Percentiles rank a stretch among this genome's conserved stretches.
Evolutionary conservation across 371 early-diverging fungal genomes (phyloP).

Genomic region (Syncephalastrum racemosum): DNA sequence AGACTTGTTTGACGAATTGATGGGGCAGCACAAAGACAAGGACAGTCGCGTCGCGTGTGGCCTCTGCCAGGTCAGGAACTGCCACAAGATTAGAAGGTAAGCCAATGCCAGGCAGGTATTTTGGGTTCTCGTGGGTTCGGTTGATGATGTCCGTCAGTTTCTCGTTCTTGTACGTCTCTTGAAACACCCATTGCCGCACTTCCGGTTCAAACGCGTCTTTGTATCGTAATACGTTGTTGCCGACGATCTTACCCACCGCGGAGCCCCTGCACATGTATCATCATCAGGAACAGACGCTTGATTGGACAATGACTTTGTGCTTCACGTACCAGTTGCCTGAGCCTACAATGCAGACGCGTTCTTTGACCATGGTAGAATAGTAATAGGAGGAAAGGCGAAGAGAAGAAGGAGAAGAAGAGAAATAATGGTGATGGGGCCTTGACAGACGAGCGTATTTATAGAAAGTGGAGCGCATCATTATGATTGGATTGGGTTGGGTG

Average conservation of each 20-base stretch:
- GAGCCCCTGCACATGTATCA: conserved; percentile 78
- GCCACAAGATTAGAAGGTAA: conserved; percentile 90
- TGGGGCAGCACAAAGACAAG: conserved; percentile 97
- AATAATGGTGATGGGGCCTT: neutral
- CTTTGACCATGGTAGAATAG: conserved; percentile 31
- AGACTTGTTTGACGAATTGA: conserved; percentile 89
- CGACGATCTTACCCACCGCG: conserved; percentile 93
- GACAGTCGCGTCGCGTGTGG: conserved; percentile 81
- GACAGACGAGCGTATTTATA: conserved; percentile 12
- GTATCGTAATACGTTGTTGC: conserved; percentile 74
- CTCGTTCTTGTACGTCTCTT: conserved; percentile 82
- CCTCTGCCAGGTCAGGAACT: conserved; percentile 75
- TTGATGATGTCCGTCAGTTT: conserved; percentile 95
- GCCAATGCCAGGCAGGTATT: conserved; percentile 91
- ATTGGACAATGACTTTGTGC: no score
- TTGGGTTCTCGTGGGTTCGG: conserved; percentile 91
- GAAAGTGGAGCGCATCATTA: conserved; percentile 7
- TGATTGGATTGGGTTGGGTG: conserved; percentile 6
- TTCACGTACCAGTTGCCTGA: conserved; percentile 94
- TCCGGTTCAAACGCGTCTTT: conserved; percentile 68
- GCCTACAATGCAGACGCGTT: conserved; percentile 89
- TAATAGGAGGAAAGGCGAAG: neutral
- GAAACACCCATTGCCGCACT: conserved; percentile 95
- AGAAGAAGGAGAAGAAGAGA: conserved; percentile 9
- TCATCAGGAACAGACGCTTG: conserved; percentile 6